Evolutionary conservation across 2,329 filamentous ascomycete species (phyloP).

Genomic region (Chalaropsis thielavioides): DNA sequence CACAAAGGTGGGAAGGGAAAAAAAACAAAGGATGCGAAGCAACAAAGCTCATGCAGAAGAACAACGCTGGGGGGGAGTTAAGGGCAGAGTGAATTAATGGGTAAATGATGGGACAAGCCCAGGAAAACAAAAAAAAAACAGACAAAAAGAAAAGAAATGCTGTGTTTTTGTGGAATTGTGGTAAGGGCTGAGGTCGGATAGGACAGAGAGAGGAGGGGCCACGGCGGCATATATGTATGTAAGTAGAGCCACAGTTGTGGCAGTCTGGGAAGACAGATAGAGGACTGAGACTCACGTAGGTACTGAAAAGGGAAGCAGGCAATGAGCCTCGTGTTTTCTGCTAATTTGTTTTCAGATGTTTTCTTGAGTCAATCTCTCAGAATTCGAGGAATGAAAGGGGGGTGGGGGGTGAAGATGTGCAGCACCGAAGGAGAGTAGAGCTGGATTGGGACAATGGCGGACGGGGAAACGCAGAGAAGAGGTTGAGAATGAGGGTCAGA

Average conservation of each 20-base stretch:
- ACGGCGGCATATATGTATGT: slow-evolving; percentile 1
- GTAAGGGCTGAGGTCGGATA: not conserved
- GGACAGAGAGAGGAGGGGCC: not conserved
- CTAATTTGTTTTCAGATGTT: not conserved
- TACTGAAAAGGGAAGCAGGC: not conserved
- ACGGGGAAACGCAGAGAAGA: not conserved
- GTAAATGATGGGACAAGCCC: slow-evolving; percentile 1
- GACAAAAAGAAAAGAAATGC: not conserved
- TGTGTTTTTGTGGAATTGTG: not conserved
- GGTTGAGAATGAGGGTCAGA: slow-evolving; percentile 7
- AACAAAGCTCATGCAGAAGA: slow-evolving; percentile 14
- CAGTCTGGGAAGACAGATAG: not conserved
- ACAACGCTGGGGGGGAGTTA: slow-evolving; percentile 15
- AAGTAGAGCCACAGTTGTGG: not conserved
- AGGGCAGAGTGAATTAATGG: slow-evolving; percentile 11
- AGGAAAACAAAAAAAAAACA: not conserved
- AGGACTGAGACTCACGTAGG: not conserved
- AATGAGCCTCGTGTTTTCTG: not conserved
- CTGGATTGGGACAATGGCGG: not conserved
- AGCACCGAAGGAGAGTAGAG: not conserved
- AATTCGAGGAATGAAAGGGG: slow-evolving; percentile 11
- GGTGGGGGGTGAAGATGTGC: not conserved
- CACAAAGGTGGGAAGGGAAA: not conserved
- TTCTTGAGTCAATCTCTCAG: slow-evolving; percentile 8
- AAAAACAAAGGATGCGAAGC: not conserved